Conservation (phyloP, 2,329 filamentous ascomycete genomes). For the Epichloe sp. region DNA sequence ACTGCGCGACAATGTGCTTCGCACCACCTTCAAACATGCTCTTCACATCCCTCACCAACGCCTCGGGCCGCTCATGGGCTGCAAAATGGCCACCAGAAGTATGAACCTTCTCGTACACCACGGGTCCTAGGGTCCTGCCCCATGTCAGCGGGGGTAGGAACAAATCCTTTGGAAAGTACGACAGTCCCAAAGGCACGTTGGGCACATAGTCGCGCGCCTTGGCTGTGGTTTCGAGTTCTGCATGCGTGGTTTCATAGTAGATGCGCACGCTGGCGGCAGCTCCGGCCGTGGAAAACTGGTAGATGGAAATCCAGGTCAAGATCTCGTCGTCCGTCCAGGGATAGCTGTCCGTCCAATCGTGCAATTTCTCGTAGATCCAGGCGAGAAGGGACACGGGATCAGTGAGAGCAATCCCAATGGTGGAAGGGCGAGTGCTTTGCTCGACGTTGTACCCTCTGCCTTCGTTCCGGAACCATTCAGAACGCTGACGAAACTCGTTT, state of each 20-base stretch:
- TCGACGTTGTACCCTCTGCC: conserved; percentile 25
- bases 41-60: conserved; percentile 38
- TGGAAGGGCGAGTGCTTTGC: conserved; percentile 56
- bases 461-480: conserved; percentile 42
- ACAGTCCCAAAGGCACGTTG: conserved; percentile 31
- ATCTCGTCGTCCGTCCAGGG: conserved; percentile 66
- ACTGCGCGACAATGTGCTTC: conserved; percentile 1
- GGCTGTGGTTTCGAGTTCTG: conserved; percentile 9
- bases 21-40: conserved; percentile 37
- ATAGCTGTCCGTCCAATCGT: conserved; percentile 62
- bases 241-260: conserved; percentile 54
- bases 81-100: conserved; percentile 47
- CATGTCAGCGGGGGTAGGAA: conserved; percentile 40
- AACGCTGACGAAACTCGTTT: conserved; percentile 33
- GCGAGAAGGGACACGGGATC: conserved; percentile 60
- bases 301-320: conserved; percentile 61
- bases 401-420: conserved; percentile 53
- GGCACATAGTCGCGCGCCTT: conserved; percentile 17
- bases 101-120: conserved; percentile 43
- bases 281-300: conserved; percentile 56
- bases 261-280: conserved; percentile 55
- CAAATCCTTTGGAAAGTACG: conserved; percentile 46
- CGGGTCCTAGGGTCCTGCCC: conserved; percentile 43
- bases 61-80: conserved; percentile 42
- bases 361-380: conserved; percentile 73